Base-by-base conservation (phyloP, 2,329 filamentous ascomycete genomes). In the Purpureocillium lavendulum region DNA sequence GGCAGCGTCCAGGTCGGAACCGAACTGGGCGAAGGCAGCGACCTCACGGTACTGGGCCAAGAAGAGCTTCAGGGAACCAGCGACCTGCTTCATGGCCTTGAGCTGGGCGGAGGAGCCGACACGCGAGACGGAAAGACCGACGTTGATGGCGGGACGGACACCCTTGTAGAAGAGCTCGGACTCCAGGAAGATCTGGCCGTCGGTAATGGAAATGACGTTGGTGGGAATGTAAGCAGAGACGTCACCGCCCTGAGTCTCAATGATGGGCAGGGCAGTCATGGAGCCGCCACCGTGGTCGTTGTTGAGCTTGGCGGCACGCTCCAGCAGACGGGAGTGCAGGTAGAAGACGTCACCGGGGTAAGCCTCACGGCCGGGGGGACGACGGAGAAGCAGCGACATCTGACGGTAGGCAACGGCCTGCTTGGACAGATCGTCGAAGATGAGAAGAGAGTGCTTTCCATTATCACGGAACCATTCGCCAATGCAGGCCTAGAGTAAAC, bases 81-180 rank as follows among this genome's bases (percentile, higher is more conserved):
- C 92, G 59, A 98, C 92, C 80, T 98, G 92, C 83, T 98, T 98
- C 92, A 98, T 98, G 74, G 92, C 89, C 87, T 97, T 98, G 70
- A 97, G 81, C 81, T 98, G 92, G 66, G 92, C 92, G 67, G 92
- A 87, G 63, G 92, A 98, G 68, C 92, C 92, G 83, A 98, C 92
- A 87, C 92, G 92, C 57, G 92, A 98, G 59, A 98, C 92, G 61
- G 92, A 98, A 58, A 98, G 87, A 92, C 92, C 92, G 85, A 98
- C 92, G 82, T 98, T 98, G 71, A 98, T 98, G 75, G 92, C 92
- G 60, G 92, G 92, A 65, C 92, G 90, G 71, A 98, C 75, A 94
- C 92, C 92, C 87, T 98, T 98, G 87, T 96, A 97, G 85, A 97
- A 98, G 52, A 97, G 80, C 72, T 98, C 92, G 55, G 90, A 72